phyloP scores from a whole-genome alignment of 345 rosid genomes.

The Alliaria petiolata region DNA sequence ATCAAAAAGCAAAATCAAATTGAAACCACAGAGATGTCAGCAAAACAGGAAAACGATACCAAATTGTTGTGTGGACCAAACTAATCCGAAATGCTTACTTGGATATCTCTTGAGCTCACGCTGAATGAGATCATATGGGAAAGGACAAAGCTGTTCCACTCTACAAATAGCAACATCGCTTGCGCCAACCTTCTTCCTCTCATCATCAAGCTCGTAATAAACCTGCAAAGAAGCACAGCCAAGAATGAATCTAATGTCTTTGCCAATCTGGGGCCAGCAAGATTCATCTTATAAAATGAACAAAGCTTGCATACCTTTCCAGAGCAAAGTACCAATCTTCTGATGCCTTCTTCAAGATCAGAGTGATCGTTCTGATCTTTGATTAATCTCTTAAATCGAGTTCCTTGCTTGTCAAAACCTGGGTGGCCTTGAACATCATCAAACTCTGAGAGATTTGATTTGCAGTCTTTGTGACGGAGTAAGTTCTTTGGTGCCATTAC shows the following conservation, averaged over 20 bases:
- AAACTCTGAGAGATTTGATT: conserved; percentile 89
- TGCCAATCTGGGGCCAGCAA: not conserved
- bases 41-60: not conserved
- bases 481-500: conserved; percentile 91
- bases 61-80: not conserved
- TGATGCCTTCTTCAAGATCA: conserved; percentile 76
- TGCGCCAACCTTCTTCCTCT: conserved; percentile 46
- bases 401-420: conserved; percentile 95
- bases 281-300: not conserved
- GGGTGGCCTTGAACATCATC: conserved; percentile 96
- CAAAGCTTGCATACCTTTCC: conserved; percentile 58
- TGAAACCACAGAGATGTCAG: not conserved
- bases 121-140: conserved; percentile 75
- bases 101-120: conserved; percentile 79
- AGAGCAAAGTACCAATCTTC: conserved; percentile 87
- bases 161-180: conserved; percentile 73
- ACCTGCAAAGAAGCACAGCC: conserved; percentile 30
- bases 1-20: not conserved
- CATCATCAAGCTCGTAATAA: conserved; percentile 71
- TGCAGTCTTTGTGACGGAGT: conserved; percentile 89
- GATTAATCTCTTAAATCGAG: conserved; percentile 86
- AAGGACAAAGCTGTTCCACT: conserved; percentile 79
- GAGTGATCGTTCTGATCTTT: conserved; percentile 85
- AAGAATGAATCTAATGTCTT: not conserved
- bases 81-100: conserved; percentile 29